These are phyloP conservation scores for Colletotrichum sojae DNA, from an alignment of 2,329 filamentous ascomycete species.

Conservation along the genomic window DNA sequence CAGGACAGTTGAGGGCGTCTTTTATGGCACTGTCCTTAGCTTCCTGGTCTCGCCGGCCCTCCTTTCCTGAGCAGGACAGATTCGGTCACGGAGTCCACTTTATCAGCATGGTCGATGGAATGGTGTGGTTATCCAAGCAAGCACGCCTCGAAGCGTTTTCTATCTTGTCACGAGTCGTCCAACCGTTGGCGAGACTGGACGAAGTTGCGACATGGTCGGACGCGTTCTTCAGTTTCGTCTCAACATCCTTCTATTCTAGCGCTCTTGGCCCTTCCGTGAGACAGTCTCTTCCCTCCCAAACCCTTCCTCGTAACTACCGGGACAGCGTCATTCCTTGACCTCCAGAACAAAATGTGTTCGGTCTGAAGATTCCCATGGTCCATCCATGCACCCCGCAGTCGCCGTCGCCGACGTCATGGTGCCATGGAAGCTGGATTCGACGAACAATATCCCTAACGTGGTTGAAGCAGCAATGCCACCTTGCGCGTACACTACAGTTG, in stretches of 20 bases:
- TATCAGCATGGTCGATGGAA: not conserved
- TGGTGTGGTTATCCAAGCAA: not conserved
- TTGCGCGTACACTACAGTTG: not conserved
- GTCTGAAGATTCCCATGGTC: slow-evolving; percentile 27
- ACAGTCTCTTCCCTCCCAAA: slow-evolving; percentile 14
- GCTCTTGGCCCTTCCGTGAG: slow-evolving; percentile 25
- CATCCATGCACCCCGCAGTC: slow-evolving; percentile 38
- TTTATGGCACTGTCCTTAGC: slow-evolving; percentile 21
- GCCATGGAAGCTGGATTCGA: slow-evolving; percentile 21
- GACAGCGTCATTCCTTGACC: slow-evolving; percentile 13
- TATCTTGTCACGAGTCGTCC: slow-evolving; percentile 28
- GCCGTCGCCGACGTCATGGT: slow-evolving; percentile 32
- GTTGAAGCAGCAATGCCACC: not conserved
- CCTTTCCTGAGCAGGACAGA: slow-evolving; percentile 12
- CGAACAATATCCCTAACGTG: not conserved
- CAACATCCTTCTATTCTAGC: slow-evolving; percentile 25
- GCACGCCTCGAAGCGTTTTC: slow-evolving; percentile 19
- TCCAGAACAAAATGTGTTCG: not conserved
- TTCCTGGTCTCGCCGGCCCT: not conserved
- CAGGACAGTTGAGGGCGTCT: slow-evolving; percentile 24
- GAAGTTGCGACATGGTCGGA: slow-evolving; percentile 40
- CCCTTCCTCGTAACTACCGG: not conserved
- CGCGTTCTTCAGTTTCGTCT: slow-evolving; percentile 40
- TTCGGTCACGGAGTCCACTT: not conserved
- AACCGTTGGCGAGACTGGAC: slow-evolving; percentile 25